Percentiles rank a stretch among this genome's conserved stretches.
These are phyloP conservation scores for Grigorovia humatica DNA, from an alignment of 805 yeast species.

Conservation along the genomic window DNA sequence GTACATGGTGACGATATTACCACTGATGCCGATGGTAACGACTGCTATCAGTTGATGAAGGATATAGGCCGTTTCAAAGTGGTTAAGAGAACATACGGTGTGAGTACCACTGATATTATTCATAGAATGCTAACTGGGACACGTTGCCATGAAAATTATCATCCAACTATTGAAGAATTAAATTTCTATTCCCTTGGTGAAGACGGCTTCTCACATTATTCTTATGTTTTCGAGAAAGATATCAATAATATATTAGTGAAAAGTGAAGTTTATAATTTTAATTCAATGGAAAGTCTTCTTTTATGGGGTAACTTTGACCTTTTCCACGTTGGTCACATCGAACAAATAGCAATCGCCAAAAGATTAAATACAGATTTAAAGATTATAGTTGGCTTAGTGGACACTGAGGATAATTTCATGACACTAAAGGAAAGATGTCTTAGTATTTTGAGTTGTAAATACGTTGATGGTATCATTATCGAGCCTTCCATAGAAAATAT, in stretches of 20 bases:
- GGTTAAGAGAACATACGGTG: constrained; percentile 91
- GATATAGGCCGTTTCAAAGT: constrained; percentile 76
- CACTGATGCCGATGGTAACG: constrained; percentile 90
- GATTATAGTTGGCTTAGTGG: constrained; percentile 43
- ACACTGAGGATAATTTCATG: constrained; percentile 57
- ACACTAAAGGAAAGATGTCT: constrained; percentile 74
- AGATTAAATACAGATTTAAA: constrained; percentile 38
- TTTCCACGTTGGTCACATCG: constrained; percentile 89
- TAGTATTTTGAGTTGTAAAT: constrained; percentile 79
- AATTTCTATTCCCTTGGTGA: constrained; percentile 48
- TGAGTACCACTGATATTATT: constrained; percentile 89
- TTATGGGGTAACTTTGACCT: constrained; percentile 83
- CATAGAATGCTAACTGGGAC: constrained; percentile 58
- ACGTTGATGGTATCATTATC: constrained; percentile 69
- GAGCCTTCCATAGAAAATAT: constrained; percentile 6
- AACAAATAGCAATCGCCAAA: constrained; percentile 45
- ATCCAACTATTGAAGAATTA: constrained; percentile 17
- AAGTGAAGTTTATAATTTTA: constrained; percentile 13
- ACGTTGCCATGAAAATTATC: constrained; percentile 2
- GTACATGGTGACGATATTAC: constrained; percentile 98
- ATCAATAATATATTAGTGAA: constrained; percentile 24
- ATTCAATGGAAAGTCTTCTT: constrained; percentile 3
- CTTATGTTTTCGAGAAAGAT: constrained; percentile 47
- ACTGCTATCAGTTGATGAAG: constrained; percentile 78
- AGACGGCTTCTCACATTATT: constrained; percentile 44